Percentiles rank a stretch among this genome's conserved stretches.
Evolutionary conservation across 2,329 filamentous ascomycete genomes (phyloP).

Genomic region (Pseudogymnoascus sp.): DNA sequence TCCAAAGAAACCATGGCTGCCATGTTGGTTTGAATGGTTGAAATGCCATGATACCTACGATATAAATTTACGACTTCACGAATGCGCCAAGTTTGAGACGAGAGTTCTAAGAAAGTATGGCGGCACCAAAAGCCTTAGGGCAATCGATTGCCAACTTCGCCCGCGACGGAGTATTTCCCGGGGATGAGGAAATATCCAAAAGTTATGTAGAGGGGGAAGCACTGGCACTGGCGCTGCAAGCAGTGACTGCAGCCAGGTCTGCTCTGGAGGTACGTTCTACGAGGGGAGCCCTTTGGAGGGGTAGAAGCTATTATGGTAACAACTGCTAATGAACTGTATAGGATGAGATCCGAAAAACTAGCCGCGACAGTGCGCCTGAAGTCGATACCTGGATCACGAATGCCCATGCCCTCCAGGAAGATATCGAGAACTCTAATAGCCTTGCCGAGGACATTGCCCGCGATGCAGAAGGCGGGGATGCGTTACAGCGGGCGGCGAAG

Average conservation of each 20-base stretch:
- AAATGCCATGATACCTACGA: neutral
- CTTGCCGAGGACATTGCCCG: constrained; percentile 75
- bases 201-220: constrained; percentile 20
- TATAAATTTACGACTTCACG: neutral
- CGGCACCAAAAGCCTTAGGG: constrained; percentile 36
- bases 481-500: constrained; percentile 28
- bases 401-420: constrained; percentile 73
- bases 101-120: constrained; percentile 2
- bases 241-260: constrained; percentile 34
- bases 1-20: constrained; percentile 29
- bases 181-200: constrained; percentile 34
- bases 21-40: neutral
- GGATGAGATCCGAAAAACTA: constrained; percentile 66
- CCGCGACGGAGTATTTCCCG: constrained; percentile 36
- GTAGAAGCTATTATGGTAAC: neutral
- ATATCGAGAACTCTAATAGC: constrained; percentile 71
- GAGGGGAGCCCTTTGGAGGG: neutral
- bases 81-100: neutral
- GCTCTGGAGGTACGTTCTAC: constrained; percentile 29
- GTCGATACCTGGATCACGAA: constrained; percentile 81
- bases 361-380: constrained; percentile 66
- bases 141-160: constrained; percentile 58
- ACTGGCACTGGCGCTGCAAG: constrained; percentile 34
- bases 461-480: constrained; percentile 58
- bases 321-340: constrained; percentile 27